A percentile compares a stretch with the other conserved stretches of the same genome.
Evolutionary conservation across 2,329 filamentous ascomycete species (phyloP).

Genomic region (Cadophora malorum): DNA sequence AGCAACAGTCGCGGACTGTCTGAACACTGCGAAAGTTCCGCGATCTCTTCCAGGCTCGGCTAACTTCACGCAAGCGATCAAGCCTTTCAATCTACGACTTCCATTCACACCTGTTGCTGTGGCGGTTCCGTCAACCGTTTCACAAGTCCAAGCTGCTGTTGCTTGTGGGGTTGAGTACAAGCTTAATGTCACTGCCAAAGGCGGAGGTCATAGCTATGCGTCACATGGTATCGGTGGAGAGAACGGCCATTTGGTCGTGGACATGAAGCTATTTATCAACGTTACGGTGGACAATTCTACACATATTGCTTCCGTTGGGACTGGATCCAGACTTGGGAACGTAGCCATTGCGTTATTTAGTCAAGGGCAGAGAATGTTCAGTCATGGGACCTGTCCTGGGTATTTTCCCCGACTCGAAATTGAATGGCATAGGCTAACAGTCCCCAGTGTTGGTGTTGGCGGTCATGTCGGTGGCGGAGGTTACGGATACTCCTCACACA

Average conservation of each 20-base stretch:
- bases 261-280: slow-evolving; percentile 58
- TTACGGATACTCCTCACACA: slow-evolving; percentile 35
- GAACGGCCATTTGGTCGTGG: slow-evolving; percentile 59
- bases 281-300: slow-evolving; percentile 56
- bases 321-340: slow-evolving; percentile 52
- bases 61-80: slow-evolving; percentile 29
- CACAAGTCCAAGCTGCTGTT: slow-evolving; percentile 52
- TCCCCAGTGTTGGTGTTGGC: slow-evolving; percentile 29
- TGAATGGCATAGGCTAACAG: neutral
- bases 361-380: slow-evolving; percentile 47
- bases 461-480: slow-evolving; percentile 33
- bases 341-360: slow-evolving; percentile 48
- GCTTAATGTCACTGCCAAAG: slow-evolving; percentile 56
- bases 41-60: slow-evolving; percentile 25
- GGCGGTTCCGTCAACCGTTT: slow-evolving; percentile 18
- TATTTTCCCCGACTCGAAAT: slow-evolving; percentile 11
- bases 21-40: slow-evolving; percentile 30
- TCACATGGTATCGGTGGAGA: slow-evolving; percentile 54
- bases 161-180: slow-evolving; percentile 51
- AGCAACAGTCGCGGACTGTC: slow-evolving; percentile 28
- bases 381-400: slow-evolving; percentile 53
- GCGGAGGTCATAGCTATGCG: slow-evolving; percentile 61
- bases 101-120: slow-evolving; percentile 30
- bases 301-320: slow-evolving; percentile 45
- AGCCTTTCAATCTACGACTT: slow-evolving; percentile 36